These are phyloP conservation scores for Tothia fuscella DNA, from an alignment of 2,329 filamentous ascomycete genomes.

Conservation along the genomic window DNA sequence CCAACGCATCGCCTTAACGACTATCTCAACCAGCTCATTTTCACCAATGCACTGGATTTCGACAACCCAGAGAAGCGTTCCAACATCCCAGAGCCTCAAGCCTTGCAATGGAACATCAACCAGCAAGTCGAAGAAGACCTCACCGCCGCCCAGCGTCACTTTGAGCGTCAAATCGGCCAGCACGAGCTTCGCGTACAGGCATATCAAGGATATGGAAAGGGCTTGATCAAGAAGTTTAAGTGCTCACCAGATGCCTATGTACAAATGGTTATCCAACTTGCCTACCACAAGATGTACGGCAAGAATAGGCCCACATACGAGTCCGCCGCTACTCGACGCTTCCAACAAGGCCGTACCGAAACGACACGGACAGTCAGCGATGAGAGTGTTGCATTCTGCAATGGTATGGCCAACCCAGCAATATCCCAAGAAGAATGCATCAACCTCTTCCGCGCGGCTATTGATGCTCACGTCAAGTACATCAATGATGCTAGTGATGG, in stretches of 20 bases:
- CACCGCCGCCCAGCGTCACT: constrained; percentile 64
- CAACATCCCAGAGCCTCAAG: constrained; percentile 66
- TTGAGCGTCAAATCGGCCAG: constrained; percentile 65
- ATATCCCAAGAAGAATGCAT: constrained; percentile 53
- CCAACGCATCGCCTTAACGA: constrained; percentile 95
- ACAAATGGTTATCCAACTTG: constrained; percentile 96
- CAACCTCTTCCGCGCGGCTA: constrained; percentile 68
- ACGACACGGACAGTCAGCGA: constrained; percentile 89
- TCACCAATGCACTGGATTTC: constrained; percentile 89
- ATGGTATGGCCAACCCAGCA: constrained; percentile 63
- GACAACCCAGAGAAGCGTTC: constrained; percentile 67
- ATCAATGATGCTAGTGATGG: constrained; percentile 82
- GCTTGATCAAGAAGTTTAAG: constrained; percentile 98
- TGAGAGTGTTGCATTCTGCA: constrained; percentile 82
- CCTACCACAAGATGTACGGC: constrained; percentile 98
- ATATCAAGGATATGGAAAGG: constrained; percentile 96
- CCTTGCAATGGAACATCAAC: constrained; percentile 67
- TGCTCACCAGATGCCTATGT: constrained; percentile 96
- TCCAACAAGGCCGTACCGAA: constrained; percentile 93
- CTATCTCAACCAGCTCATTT: constrained; percentile 82
- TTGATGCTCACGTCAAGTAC: constrained; percentile 77
- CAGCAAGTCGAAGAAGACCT: constrained; percentile 66
- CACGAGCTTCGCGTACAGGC: constrained; percentile 91
- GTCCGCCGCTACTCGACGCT: constrained; percentile 85
- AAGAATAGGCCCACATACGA: constrained; percentile 97